Percentiles rank a stretch among this genome's conserved stretches.
Evolutionary conservation across 805 yeast genomes (phyloP).

Genomic region (Cyberlindnera mississippiensis): DNA sequence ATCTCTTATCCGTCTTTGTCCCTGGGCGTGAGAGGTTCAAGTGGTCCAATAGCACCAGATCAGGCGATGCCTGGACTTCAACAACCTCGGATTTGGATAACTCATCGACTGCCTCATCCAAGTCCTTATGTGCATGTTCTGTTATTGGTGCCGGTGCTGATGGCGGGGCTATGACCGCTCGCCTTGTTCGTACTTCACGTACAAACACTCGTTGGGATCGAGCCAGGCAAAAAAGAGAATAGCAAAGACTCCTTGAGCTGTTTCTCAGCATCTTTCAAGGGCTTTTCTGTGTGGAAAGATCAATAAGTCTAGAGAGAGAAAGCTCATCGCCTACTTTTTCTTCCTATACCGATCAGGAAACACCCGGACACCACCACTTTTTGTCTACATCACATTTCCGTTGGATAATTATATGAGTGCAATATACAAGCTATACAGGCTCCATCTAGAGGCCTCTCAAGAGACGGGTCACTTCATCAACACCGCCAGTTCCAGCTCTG

Average conservation of each 20-base stretch:
- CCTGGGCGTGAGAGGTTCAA: conserved; percentile 22
- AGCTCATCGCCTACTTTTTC: background rate
- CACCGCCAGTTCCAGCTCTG: conserved; percentile 40
- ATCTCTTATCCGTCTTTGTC: conserved; percentile 21
- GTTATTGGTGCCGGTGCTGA: background rate
- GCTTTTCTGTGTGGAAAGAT: too few relatives aligned
- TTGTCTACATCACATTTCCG: too few relatives aligned
- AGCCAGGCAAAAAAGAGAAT: too few relatives aligned
- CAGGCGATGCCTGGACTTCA: conserved; percentile 12
- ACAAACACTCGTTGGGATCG: background rate
- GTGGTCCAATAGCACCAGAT: conserved; percentile 17
- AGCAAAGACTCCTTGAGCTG: background rate
- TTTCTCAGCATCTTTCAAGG: background rate
- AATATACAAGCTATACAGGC: background rate
- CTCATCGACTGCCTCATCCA: conserved; percentile 5
- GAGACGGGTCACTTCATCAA: conserved; percentile 62
- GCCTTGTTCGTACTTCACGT: conserved; percentile 1
- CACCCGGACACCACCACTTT: conserved; percentile 3
- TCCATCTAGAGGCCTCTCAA: conserved; percentile 32
- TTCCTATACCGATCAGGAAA: background rate
- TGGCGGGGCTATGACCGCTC: background rate
- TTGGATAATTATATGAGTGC: too few relatives aligned
- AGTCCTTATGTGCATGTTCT: background rate
- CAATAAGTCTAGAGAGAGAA: background rate
- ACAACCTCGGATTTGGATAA: background rate